Percentiles rank a stretch among this genome's conserved stretches.
Evolutionary conservation across 73 alveolate genomes (phyloP).

Genomic region (Tetrahymena thermophila): DNA sequence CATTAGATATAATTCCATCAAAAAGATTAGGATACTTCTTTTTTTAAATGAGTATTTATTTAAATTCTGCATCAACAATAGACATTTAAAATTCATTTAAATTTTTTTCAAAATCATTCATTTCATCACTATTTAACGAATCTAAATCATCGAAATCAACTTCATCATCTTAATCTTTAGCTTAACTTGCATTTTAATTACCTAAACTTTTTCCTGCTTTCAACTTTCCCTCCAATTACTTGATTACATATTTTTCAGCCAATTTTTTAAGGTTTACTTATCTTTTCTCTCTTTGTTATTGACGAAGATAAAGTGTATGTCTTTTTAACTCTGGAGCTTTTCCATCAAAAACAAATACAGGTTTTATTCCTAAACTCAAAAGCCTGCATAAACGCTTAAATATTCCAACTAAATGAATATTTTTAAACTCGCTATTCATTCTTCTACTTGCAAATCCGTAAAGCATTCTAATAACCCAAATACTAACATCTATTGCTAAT

Average conservation of each 20-base stretch:
- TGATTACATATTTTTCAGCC: conserved; percentile 45
- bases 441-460: conserved; percentile 34
- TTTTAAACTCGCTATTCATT: conserved; percentile 11
- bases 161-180: not conserved
- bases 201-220: conserved; percentile 1
- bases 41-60: not conserved
- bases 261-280: conserved; percentile 49
- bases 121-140: not conserved
- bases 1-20: not conserved
- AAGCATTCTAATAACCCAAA: conserved; percentile 67
- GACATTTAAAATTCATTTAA: not conserved
- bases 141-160: not conserved
- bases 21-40: not conserved
- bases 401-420: conserved; percentile 58
- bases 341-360: conserved; percentile 82
- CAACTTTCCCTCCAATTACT: not conserved
- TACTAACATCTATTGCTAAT: conserved; percentile 70
- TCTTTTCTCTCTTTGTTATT: conserved; percentile 22
- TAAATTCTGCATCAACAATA: not conserved
- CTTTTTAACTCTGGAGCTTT: conserved; percentile 63
- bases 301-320: conserved; percentile 42
- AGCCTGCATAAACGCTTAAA: conserved; percentile 60
- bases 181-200: not conserved
- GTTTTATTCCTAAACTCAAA: conserved; percentile 66
- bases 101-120: not conserved